phyloP scores from a whole-genome alignment of 805 yeast species.

The Yamadazyma olivae region DNA sequence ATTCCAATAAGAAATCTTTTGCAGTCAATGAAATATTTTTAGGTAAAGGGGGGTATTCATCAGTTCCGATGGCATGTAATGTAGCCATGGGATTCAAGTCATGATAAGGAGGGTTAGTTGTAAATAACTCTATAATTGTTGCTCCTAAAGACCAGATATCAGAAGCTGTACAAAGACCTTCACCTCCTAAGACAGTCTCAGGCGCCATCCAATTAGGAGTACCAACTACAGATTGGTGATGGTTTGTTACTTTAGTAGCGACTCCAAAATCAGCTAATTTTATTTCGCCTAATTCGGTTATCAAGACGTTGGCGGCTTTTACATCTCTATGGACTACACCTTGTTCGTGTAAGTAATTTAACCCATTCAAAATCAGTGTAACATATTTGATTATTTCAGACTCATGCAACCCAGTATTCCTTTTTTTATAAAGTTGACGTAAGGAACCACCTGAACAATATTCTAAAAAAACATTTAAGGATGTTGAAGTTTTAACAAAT shows the following conservation, averaged over 20 bases:
- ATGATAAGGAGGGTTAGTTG: constrained; percentile 86
- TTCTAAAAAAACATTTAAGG: constrained; percentile 62
- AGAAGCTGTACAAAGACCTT: constrained; percentile 83
- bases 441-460: constrained; percentile 63
- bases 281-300: constrained; percentile 62
- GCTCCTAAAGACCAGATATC: constrained; percentile 96
- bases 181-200: constrained; percentile 75
- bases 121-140: constrained; percentile 82
- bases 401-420: constrained; percentile 57
- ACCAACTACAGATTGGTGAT: constrained; percentile 57
- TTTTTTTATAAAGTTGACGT: constrained; percentile 45
- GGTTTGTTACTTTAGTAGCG: constrained; percentile 57
- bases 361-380: constrained; percentile 54
- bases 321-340: constrained; percentile 85
- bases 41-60: constrained; percentile 70
- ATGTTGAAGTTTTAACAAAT: constrained; percentile 51
- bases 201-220: constrained; percentile 99
- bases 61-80: constrained; percentile 77
- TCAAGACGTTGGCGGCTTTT: constrained; percentile 85
- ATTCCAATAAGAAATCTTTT: constrained; percentile 58
- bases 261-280: constrained; percentile 96
- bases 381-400: constrained; percentile 47
- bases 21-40: constrained; percentile 39
- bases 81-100: constrained; percentile 75
- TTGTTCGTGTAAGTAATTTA: constrained; percentile 64